Evolutionary conservation across 495 filamentous ascomycete species (phyloP).

Genomic region (Parmelia sp.): DNA sequence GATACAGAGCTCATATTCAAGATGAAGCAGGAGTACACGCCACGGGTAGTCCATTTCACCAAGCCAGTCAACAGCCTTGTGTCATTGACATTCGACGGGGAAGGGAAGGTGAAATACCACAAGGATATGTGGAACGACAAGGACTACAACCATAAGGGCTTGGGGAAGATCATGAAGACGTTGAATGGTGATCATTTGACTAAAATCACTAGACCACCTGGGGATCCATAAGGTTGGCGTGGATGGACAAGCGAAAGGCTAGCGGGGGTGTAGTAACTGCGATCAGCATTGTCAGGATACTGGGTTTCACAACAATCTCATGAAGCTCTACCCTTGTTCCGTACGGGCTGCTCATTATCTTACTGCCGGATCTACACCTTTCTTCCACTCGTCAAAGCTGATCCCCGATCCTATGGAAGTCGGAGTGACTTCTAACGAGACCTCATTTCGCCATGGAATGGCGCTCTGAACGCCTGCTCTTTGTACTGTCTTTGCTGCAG

Average conservation of each 20-base stretch:
- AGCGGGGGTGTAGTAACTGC: background rate
- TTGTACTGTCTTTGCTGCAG: constrained; percentile 71
- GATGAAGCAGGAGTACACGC: constrained; percentile 42
- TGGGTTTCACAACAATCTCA: too few relatives aligned
- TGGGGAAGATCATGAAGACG: constrained; percentile 44
- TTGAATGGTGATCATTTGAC: constrained; percentile 45
- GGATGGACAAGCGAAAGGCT: background rate
- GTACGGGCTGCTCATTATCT: background rate
- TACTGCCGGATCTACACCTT: background rate
- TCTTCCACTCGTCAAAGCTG: constrained; percentile 11
- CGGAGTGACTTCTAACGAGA: background rate
- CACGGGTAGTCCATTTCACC: constrained; percentile 29
- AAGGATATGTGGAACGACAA: constrained; percentile 51
- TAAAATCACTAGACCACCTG: constrained; percentile 34
- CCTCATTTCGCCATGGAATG: constrained; percentile 83
- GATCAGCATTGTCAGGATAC: background rate
- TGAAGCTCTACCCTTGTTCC: background rate
- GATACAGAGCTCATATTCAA: constrained; percentile 38
- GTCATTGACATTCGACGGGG: constrained; percentile 36
- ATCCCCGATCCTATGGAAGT: background rate
- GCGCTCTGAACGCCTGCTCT: constrained; percentile 74
- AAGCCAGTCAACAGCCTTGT: constrained; percentile 39
- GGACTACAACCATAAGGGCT: constrained; percentile 44
- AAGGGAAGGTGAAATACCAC: constrained; percentile 44
- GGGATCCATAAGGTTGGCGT: constrained; percentile 20